Base-by-base conservation (phyloP, 805 yeast species). In the Kluyveromyces dobzhanskii region DNA sequence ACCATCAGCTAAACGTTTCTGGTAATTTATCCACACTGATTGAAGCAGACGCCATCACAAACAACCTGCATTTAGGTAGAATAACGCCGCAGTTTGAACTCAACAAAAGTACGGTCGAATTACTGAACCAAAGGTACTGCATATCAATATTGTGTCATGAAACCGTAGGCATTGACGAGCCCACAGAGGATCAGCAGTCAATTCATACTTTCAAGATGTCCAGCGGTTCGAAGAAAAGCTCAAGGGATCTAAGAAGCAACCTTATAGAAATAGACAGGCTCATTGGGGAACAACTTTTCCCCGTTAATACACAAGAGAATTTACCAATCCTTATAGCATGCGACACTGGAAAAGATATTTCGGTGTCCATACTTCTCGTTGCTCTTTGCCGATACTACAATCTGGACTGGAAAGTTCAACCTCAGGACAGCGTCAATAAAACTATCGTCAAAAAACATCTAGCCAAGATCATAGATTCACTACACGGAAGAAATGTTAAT, bases 301-400 rank as follows among this genome's bases (percentile, higher is more conserved):
- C 7, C 30, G n/a, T n/a, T 5, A 16, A 31, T n/a, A 17, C 18
- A n/a, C 12, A 17, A 12, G 29, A 2, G 16, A 6, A 33, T 1
- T 38, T 43, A 17, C 59, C 60, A 4, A 48, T 70, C 1, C 42
- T 78, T 17, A 54, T 86, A 0, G 52, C 79, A 2, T 80, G 90
- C 49, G 80, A 76, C 17, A 61, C 73, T 0, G 88, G 85, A 0
- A 64, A 68, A 3, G 95, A 86, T 51, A 53, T 85, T 30, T 71
- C 87, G 1, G 69, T 75, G 2, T 85, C 83, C 0, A 69, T 81
- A 0, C 66, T 74, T 0, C 57, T 85, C 3, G 62, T 73, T 12
- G 49, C 77, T 2, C 57, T 81, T n/a, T 67, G 78, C 42, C 51
- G 58, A 17, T 56, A 62, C 40, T 79, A 65, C 47, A 62, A 66